Evolutionary conservation across 768 basidiomycete genomes (phyloP), one percentile per base, ranked within the genome.

Genomic region (Termitomyces sp.): DNA sequence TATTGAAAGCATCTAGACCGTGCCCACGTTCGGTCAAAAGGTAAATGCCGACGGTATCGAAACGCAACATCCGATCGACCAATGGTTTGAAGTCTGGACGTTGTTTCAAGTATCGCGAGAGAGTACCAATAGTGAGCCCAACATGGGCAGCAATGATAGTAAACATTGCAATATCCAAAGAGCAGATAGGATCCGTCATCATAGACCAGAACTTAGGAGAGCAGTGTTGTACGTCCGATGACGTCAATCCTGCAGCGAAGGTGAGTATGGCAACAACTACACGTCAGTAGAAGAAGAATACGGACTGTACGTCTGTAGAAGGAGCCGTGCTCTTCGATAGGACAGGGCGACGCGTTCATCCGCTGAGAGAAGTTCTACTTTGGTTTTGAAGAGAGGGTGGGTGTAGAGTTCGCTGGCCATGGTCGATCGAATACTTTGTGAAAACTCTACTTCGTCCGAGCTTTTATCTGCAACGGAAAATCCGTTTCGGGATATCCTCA

Each of bases 1-100:
- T 76, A 61, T 85, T 82, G 61, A 80, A 77, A 1, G 81, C 77
- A 45, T 84, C 83, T n/a, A 84, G 66, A 14, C 82, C 83, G 56
- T 85, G 84, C 1, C 80, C 82, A 9, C 79, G 75, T 68, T 83
- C 83, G 0, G 79, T 76, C 42, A 83, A 67, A 45, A 82, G 74
- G 59, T 77, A 83, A 40, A 81, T 70, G 1, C 82, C 81, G 47
- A 80, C 75, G 14, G 76, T 78, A 21, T 83, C 80, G 41, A 83
- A 79, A 21, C 75, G 72, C 40, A 84, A 66, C n/a, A 84, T 68
- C 34, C 74, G 68, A 45, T 81, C 70, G 7, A 84, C 73, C 5
- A 83, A 68, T 5, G 77, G 75, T 43, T 68, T 70, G 23, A 84
- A 68, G 60, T 83, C 81, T 5, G 79, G 80, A 10, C 81, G 75